Base-by-base conservation (phyloP, 2,329 filamentous ascomycete species). In the Escovopsis sp. region DNA sequence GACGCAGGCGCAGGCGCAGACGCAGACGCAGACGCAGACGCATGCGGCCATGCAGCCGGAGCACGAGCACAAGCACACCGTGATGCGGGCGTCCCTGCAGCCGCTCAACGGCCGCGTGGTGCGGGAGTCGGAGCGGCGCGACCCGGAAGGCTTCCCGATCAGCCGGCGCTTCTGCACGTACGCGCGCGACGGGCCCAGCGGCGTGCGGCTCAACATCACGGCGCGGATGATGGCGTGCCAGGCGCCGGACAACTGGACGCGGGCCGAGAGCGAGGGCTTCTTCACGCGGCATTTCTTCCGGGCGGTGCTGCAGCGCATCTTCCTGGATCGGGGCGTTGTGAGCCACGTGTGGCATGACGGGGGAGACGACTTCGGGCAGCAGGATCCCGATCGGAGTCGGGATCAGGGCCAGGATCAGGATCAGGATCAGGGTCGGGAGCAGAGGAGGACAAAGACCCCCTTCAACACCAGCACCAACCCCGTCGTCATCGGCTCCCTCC, bases 181-280 rank as follows among this genome's bases (percentile, higher is more conserved):
- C 46, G 56, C 63, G 15, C 61, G 58, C 13, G 63, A 66, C 8
- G 85, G 86, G 3, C n/a, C 63, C 15, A 61, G 2, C 6, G 21
- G 21, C 21, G 67, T 96, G 32, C 72, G 83, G 17, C 67, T 96
- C 38, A 96, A 98, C 56, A 94, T 96, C 51, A 98, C 90, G 4
- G 86, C 90, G 1, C 75, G 90, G 31, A 94, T 94, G 80, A 94
- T 96, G 88, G 88, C 88, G 3, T 87, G 92, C 34, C 90, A 98
- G 60, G 90, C 90, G 7, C 87, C 90, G 2, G 68, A 77, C 40
- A 98, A 98, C 61, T 98, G 90, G 90, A 81, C 80, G 2, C 63
- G 66, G 17, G 63, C 68, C 19, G 87, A 94, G 41, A 92, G 83
- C 52, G 79, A 86, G 35, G 68, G 65, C 7, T 98, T 96, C 61